Percentiles rank a stretch among this genome's conserved stretches.
phyloP scores from a whole-genome alignment of 495 filamentous ascomycete genomes.

The Aspergillus incahuasiensis region DNA sequence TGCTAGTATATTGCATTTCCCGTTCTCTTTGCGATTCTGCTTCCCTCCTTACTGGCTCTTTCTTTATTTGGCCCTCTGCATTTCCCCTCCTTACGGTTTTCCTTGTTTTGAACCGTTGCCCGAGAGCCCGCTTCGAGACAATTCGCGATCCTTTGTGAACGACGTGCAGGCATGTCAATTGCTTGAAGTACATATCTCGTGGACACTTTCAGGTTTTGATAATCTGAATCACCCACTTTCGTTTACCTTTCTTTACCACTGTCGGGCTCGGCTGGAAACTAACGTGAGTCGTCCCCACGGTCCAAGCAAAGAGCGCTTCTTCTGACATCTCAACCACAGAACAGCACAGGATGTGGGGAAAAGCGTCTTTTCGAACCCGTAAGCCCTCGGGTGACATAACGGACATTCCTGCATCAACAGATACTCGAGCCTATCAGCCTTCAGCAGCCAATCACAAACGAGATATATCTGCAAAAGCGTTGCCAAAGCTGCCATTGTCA shows the following conservation, averaged over 20 bases:
- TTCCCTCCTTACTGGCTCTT: neutral
- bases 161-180: constrained; percentile 16
- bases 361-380: constrained; percentile 37
- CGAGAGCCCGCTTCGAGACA: neutral
- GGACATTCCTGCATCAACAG: constrained; percentile 41
- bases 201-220: constrained; percentile 5
- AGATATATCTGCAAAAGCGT: constrained; percentile 23
- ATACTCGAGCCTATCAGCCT: constrained; percentile 26
- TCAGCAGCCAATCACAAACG: constrained; percentile 5
- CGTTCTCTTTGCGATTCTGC: constrained; percentile 3
- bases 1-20: neutral
- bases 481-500: constrained; percentile 42
- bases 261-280: neutral
- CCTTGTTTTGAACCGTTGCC: neutral
- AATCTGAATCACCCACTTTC: constrained; percentile 5
- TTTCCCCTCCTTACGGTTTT: neutral
- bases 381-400: constrained; percentile 40
- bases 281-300: neutral
- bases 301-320: neutral
- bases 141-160: constrained; percentile 3
- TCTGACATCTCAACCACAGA: neutral
- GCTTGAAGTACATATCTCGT: constrained; percentile 8
- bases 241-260: neutral
- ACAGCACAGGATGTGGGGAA: constrained; percentile 41
- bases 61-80: neutral